Conservation (phyloP, 164 flowering plant species). For the Magnolia officinalis region DNA sequence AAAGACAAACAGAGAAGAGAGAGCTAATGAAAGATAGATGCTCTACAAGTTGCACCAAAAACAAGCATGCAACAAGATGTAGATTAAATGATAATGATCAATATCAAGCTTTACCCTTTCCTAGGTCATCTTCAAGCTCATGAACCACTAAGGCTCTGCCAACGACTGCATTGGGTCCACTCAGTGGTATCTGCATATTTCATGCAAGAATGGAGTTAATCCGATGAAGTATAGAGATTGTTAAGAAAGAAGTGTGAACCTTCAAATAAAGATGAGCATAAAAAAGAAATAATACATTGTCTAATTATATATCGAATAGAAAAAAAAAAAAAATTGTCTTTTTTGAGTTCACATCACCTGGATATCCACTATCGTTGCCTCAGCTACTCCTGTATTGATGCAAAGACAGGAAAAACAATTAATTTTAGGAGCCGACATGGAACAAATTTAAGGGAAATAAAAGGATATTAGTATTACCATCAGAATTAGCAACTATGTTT, state of each 20-base stretch:
- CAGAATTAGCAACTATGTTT: conserved; percentile 91
- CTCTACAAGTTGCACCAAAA: neutral
- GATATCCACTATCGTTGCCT: conserved; percentile 77
- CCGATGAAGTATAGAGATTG: neutral
- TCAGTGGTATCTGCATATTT: conserved; percentile 67
- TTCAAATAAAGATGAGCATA: neutral
- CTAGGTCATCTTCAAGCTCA: conserved; percentile 95
- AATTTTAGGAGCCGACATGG: neutral
- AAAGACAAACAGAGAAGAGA: neutral
- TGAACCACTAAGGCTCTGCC: conserved; percentile 96
- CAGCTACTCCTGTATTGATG: conserved; percentile 72
- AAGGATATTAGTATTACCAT: conserved; percentile 43
- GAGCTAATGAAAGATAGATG: neutral
- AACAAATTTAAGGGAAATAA: neutral
- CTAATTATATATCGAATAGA: no score
- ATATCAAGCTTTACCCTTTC: conserved; percentile 64
- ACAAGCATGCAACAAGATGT: neutral
- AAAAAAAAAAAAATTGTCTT: no score
- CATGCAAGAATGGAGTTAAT: neutral
- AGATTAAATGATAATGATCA: neutral
- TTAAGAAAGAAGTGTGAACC: neutral
- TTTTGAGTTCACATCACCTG: conserved; percentile 45
- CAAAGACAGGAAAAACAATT: neutral
- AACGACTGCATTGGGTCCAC: conserved; percentile 75
- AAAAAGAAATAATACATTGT: neutral